Percentiles rank a stretch among this genome's conserved stretches.
phyloP scores from a whole-genome alignment of 2,329 filamentous ascomycete species.

The Neurospora sp. region DNA sequence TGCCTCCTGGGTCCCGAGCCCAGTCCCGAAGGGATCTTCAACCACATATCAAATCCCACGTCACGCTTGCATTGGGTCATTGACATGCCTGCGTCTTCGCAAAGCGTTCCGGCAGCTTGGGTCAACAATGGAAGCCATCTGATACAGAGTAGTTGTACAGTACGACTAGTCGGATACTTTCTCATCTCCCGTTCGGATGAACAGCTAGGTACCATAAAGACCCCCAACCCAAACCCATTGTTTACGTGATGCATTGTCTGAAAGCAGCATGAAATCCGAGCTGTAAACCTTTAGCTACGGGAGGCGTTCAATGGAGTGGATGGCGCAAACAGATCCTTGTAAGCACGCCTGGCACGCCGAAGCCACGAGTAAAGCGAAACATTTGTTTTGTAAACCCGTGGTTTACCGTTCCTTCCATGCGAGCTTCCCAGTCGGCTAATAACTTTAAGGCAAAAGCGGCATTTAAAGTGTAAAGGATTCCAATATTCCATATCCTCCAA shows the following conservation, averaged over 20 bases:
- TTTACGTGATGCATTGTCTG: neutral
- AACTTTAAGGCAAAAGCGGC: neutral
- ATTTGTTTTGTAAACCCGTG: neutral
- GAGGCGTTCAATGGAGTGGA: neutral
- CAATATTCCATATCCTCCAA: neutral
- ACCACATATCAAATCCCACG: no score
- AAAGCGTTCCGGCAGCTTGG: no score
- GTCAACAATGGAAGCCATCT: no score
- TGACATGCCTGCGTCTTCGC: no score
- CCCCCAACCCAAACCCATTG: neutral
- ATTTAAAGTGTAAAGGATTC: neutral
- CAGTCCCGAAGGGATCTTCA: no score
- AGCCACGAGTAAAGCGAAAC: neutral
- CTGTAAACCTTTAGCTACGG: neutral
- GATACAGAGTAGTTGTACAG: no score
- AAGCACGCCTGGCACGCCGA: conserved; percentile 1
- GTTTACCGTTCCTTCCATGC: neutral
- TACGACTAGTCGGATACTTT: no score
- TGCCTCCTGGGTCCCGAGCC: no score
- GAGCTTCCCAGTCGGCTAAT: neutral
- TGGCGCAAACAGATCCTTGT: conserved; percentile 4
- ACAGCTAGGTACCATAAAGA: neutral
- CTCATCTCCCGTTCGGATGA: no score
- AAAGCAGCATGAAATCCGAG: neutral
- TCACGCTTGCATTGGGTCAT: no score